Conservation (phyloP, 352 stramenopile genomes). For the Pythium biforme region DNA sequence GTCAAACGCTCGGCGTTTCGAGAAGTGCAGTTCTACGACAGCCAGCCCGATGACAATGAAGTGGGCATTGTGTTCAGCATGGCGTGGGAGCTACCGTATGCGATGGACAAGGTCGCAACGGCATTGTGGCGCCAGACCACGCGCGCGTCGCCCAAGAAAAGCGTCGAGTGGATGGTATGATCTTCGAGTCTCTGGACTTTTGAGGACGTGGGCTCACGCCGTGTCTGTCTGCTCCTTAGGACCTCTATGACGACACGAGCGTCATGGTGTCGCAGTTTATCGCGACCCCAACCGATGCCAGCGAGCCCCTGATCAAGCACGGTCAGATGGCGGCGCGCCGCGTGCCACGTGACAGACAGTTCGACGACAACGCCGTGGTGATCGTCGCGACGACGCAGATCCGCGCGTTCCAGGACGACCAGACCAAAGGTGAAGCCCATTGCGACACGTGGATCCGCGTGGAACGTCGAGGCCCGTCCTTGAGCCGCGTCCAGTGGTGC, state of each 20-base stretch:
- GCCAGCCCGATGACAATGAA: background rate
- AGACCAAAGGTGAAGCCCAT: background rate
- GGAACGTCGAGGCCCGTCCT: background rate
- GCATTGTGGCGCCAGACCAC: conserved; percentile 2
- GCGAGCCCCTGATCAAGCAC: background rate
- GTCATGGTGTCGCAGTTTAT: conserved; percentile 4
- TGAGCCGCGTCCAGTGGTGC: background rate
- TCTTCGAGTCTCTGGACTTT: no score
- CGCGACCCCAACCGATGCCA: background rate
- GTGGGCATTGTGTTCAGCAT: background rate
- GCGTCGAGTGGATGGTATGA: conserved; percentile 1
- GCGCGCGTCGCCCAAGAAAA: background rate
- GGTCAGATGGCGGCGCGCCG: background rate
- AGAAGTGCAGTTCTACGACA: background rate
- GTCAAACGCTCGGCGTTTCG: background rate
- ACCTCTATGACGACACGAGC: background rate
- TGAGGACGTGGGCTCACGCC: no score
- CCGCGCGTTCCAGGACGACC: background rate
- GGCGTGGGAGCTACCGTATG: background rate
- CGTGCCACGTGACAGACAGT: background rate
- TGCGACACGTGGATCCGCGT: background rate
- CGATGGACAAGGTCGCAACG: background rate
- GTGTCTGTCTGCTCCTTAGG: background rate
- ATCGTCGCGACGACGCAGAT: background rate
- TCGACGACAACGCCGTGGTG: background rate